These are phyloP conservation scores for Corymbia maculata DNA, from an alignment of 345 rosid genomes.

Conservation along the genomic window DNA sequence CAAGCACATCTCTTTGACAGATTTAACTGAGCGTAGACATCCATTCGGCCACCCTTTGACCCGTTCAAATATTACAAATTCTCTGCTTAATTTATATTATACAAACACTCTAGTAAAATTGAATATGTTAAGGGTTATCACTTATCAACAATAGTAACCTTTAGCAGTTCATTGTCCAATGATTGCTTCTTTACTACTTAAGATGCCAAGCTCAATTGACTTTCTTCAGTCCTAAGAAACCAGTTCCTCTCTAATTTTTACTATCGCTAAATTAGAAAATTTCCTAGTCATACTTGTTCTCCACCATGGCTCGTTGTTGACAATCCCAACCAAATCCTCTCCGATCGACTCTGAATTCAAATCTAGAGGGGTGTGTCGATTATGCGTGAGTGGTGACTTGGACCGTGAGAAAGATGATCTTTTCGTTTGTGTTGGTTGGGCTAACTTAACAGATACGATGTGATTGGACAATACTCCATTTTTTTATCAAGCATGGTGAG, in stretches of 20 bases:
- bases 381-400: background rate
- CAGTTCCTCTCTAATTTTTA: background rate
- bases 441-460: background rate
- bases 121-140: background rate
- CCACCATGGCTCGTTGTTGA: background rate
- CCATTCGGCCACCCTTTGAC: background rate
- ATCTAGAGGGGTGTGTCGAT: rapidly evolving
- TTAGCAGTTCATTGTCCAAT: background rate
- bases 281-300: background rate
- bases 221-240: background rate
- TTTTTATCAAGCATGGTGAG: background rate
- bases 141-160: background rate
- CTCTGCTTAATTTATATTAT: background rate
- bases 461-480: too few relatives aligned
- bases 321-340: background rate
- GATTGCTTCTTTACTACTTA: too few relatives aligned
- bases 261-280: background rate
- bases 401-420: background rate
- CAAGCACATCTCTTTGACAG: background rate
- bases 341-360: background rate
- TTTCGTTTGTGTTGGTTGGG: background rate
- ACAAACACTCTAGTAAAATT: background rate
- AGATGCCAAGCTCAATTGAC: too few relatives aligned
- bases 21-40: background rate
- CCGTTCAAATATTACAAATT: background rate